These are phyloP conservation scores for Cladosporium sp. DNA, from an alignment of 2,329 filamentous ascomycete genomes.

Conservation along the genomic window DNA sequence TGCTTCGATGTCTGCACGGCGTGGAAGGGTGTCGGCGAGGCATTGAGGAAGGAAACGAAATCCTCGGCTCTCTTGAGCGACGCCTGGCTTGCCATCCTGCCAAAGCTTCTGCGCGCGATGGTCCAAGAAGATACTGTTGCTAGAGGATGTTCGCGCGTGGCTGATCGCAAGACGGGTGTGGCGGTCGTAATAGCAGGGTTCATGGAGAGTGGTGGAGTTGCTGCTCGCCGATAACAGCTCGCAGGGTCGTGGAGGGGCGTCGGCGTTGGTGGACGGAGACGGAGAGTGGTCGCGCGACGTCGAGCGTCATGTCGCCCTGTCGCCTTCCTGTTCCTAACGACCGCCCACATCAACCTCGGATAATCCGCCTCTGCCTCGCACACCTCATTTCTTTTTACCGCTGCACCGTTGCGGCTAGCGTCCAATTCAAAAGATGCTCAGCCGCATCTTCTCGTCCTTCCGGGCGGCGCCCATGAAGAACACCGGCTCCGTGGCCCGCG, in stretches of 20 bases:
- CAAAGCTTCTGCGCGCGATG: background rate
- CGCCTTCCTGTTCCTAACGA: background rate
- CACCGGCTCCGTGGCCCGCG: slow-evolving; percentile 45
- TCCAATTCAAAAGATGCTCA: slow-evolving; percentile 13
- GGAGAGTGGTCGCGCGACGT: background rate
- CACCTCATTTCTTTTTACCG: background rate
- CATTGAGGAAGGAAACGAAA: slow-evolving; percentile 90
- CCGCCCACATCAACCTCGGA: background rate
- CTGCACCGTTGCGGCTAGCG: background rate
- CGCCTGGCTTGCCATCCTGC: slow-evolving; percentile 30
- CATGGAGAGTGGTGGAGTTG: background rate
- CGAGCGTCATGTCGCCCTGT: background rate
- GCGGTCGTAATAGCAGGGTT: background rate
- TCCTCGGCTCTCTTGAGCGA: slow-evolving; percentile 57
- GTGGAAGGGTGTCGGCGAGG: slow-evolving; percentile 92
- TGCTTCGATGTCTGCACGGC: slow-evolving; percentile 73
- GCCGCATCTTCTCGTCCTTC: slow-evolving; percentile 15
- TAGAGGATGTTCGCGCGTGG: too few species aligned
- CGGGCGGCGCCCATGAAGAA: slow-evolving; percentile 32
- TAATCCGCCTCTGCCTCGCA: background rate
- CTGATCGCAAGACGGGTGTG: too few species aligned
- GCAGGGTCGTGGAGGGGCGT: background rate
- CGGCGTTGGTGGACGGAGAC: background rate
- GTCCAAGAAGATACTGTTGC: too few species aligned
- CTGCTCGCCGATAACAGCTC: background rate